Evolutionary conservation across 1,139 yeast species (phyloP).

Genomic region (Suhomyces anneliseae): DNA sequence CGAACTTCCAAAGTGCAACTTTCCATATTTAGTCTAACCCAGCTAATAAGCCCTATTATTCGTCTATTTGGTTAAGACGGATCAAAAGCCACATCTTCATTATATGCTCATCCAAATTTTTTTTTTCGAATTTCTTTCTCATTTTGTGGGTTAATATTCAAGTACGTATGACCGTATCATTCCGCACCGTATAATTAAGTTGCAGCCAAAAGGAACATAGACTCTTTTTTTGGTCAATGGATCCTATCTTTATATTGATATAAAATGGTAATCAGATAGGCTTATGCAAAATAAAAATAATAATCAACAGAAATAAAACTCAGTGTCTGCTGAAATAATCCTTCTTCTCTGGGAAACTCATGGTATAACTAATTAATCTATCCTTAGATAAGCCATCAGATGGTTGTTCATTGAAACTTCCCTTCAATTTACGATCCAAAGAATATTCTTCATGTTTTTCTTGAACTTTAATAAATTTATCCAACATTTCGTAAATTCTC

Average conservation of each 20-base stretch:
- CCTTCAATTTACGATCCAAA: slow-evolving; percentile 12
- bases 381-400: slow-evolving; percentile 6
- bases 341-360: slow-evolving; percentile 13
- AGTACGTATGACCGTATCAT: no score
- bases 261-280: background rate
- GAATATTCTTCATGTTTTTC: slow-evolving; percentile 46
- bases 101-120: no score
- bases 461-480: slow-evolving; percentile 61
- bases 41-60: no score
- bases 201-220: no score
- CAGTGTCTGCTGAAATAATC: slow-evolving; percentile 15
- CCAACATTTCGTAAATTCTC: slow-evolving; percentile 54
- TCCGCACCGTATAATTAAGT: no score
- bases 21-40: no score
- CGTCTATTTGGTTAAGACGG: no score
- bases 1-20: background rate
- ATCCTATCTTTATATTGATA: no score
- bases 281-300: background rate
- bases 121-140: no score
- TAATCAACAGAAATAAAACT: background rate
- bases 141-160: no score
- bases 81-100: no score
- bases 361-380: slow-evolving; percentile 12
- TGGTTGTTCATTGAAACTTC: slow-evolving; percentile 1
- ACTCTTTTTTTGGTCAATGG: no score